phyloP scores from a whole-genome alignment of 768 basidiomycete genomes.

The Asterophora parasitica region DNA sequence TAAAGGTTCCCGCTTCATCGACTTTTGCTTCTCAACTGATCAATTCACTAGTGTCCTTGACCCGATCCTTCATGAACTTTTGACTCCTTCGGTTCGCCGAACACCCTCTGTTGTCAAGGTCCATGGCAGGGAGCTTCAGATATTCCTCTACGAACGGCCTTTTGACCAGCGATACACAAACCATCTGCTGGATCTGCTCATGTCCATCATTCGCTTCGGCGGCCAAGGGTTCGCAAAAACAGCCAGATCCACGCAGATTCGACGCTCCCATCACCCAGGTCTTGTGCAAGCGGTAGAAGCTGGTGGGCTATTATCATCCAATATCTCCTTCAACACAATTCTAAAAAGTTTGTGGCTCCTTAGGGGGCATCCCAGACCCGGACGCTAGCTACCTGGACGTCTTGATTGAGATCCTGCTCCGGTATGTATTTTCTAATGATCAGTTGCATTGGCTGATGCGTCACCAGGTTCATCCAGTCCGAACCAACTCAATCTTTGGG shows the following conservation, averaged over 20 bases:
- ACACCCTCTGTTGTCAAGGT: conserved; percentile 45
- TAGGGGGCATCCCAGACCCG: conserved; percentile 37
- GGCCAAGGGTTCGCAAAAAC: conserved; percentile 84
- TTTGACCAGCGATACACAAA: conserved; percentile 73
- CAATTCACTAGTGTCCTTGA: conserved; percentile 70
- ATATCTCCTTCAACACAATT: background rate
- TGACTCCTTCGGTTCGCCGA: conserved; percentile 65
- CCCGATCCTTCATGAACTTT: conserved; percentile 73
- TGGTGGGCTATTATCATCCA: conserved; percentile 35
- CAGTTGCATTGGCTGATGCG: conserved; percentile 1
- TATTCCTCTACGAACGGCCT: conserved; percentile 63
- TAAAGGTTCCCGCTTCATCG: conserved; percentile 26
- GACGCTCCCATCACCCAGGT: conserved; percentile 58
- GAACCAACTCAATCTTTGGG: conserved; percentile 55
- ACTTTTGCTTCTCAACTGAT: background rate
- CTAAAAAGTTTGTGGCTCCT: background rate
- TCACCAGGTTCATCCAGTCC: conserved; percentile 65
- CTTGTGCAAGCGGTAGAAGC: conserved; percentile 57
- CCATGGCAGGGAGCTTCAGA: conserved; percentile 61
- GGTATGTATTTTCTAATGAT: conserved; percentile 38
- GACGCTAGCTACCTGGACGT: conserved; percentile 75
- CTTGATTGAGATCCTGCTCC: conserved; percentile 65
- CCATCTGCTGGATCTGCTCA: conserved; percentile 72
- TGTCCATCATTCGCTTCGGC: conserved; percentile 79
- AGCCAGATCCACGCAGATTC: conserved; percentile 58